Base-by-base conservation (phyloP, 257 asterid genomes). In the Solanum ossicruentum region DNA sequence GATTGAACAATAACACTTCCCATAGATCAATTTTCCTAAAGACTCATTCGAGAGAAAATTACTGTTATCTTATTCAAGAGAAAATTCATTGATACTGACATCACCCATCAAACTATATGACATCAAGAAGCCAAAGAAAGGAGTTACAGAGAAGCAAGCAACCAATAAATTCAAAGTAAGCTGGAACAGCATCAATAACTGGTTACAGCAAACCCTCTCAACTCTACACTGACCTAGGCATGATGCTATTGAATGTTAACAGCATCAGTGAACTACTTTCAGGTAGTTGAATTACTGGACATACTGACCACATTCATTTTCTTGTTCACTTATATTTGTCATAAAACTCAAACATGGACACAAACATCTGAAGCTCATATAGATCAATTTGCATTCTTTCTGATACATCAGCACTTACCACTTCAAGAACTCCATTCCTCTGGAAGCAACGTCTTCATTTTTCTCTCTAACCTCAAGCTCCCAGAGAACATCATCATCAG, bases 401-500 rank as follows among this genome's bases (percentile, higher is more conserved):
- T 23, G 23, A 51, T 39, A 77, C 39, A 77, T 12, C 57, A 15
- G 47, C 63, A 77, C 75, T 82, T 86, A 95, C 99, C 99, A 96
- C 57, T 91, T 92, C 83, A 95, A 87, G 86, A 96, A 96, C 87
- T 91, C 82, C 86, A 86, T 91, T 71, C 98, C 99, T 93, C 99
- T 91, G 58, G 89, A 89, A 84, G 95, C 97, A 85, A 96, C 71
- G 3, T 90, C 94, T 88, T 93, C 93, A 84, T 95, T 81, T 80
- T 88, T 43, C 92, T 96, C 99, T 86, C 99, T 89, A 55, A 87
- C 90, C 39, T 95, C 98, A 36, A 83, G 84, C 79, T 81, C 85
- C 99, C 99, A 96, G 85, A 91, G 88, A 73, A 88, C 85, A 88
- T 96, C 99, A 49, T 85, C 97, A 66, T 96, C 96, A 83, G 66